A percentile compares a stretch with the other conserved stretches of the same genome.
These are phyloP conservation scores for Epichloe aotearoae DNA, from an alignment of 2,329 filamentous ascomycete species.

Conservation along the genomic window DNA sequence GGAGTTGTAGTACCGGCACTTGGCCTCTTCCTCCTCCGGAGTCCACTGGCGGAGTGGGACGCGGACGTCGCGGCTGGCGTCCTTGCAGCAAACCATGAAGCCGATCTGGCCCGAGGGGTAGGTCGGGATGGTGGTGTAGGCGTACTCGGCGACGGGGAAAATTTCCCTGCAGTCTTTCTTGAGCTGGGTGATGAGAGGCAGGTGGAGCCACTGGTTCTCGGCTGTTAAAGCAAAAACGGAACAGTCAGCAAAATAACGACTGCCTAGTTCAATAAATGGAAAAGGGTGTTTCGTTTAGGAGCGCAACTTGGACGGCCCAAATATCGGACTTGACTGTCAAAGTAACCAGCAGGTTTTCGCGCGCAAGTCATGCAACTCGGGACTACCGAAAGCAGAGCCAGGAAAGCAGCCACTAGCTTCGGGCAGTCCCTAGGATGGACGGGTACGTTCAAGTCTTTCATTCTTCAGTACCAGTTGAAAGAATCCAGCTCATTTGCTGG, in stretches of 20 bases:
- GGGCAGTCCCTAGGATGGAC: slow-evolving; percentile 20
- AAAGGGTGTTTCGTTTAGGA: background rate
- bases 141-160: slow-evolving; percentile 96
- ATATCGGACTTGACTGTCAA: background rate
- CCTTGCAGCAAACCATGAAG: slow-evolving; percentile 99
- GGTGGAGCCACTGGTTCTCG: slow-evolving; percentile 98
- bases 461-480: slow-evolving; percentile 4
- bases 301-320: background rate
- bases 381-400: slow-evolving; percentile 24
- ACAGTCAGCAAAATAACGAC: slow-evolving; percentile 7
- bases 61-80: slow-evolving; percentile 68
- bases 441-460: background rate
- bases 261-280: background rate
- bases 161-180: slow-evolving; percentile 95
- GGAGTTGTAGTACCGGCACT: slow-evolving; percentile 95
- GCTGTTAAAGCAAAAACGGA: slow-evolving; percentile 39
- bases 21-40: slow-evolving; percentile 77
- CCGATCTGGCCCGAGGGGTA: slow-evolving; percentile 98
- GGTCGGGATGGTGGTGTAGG: slow-evolving; percentile 97
- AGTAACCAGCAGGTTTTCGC: background rate
- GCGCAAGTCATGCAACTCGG: slow-evolving; percentile 13
- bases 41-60: slow-evolving; percentile 73
- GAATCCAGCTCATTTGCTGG: background rate
- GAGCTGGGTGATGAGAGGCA: slow-evolving; percentile 82
- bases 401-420: slow-evolving; percentile 27